Evolutionary conservation across 495 filamentous ascomycete genomes (phyloP), one percentile per base, ranked within the genome.

Genomic region (Aspergillus incahuasiensis): DNA sequence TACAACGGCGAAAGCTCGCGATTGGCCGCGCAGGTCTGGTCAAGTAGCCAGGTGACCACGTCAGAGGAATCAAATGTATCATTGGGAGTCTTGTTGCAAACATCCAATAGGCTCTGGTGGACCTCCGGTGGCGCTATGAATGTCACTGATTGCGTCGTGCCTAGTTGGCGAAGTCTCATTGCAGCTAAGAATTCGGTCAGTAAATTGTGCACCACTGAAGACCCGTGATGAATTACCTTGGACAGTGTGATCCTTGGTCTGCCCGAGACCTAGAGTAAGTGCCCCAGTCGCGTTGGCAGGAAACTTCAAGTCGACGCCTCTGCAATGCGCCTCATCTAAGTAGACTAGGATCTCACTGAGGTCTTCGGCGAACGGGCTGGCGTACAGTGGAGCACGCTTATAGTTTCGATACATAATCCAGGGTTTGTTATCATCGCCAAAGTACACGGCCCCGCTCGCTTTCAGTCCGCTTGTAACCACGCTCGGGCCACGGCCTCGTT

Each of bases 251-350:
- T 91, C 87, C 61, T 92, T 90, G 0, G 85, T 85, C 18, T 86
- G 68, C 34, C 74, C 71, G 0, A 82, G 76, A 0, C 87, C 84
- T 1, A 92, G 68, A 0, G 86, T 91, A n/a, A 92, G 74, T 2
- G 84, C 85, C 6, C 82, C 88, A n/a, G 74, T 61, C 39, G 82
- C 83, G 19, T 74, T 8, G 0, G 57, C 55, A 0, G 87, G 87
- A 5, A 91, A 57, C 55, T 78, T 83, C n/a, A 92, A 62, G 62
- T 91, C 88, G 0, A 80, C 88, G 0, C 89, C 89, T 60, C 88
- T 71, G 0, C 88, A 91, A 59, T 91, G 88, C 0, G 82, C 81
- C 58, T 92, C 83, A 41, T 91, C 88, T 1, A 91, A 69, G 61
- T 85, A 92, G 0, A 91, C 81, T 0, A 91, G 65, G 60, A 85